Conservation (phyloP, 352 stramenopile species). For the Phytophthora pisi region DNA sequence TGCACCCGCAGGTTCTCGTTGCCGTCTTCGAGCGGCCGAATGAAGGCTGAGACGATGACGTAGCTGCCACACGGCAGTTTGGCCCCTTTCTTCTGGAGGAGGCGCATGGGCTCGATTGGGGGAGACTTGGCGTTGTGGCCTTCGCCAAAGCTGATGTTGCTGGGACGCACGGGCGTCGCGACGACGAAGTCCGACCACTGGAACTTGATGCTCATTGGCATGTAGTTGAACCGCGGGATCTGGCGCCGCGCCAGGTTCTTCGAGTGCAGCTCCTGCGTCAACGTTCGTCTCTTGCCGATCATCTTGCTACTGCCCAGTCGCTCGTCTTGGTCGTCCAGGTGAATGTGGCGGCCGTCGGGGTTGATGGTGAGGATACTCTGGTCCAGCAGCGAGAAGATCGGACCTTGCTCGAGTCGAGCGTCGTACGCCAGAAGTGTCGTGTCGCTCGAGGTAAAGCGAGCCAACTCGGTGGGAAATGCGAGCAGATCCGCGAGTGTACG, state of each 20-base stretch:
- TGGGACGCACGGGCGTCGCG: conserved; percentile 47
- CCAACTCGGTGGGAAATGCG: conserved; percentile 30
- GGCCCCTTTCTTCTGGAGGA: conserved; percentile 62
- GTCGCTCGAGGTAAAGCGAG: conserved; percentile 34
- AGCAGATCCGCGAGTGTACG: conserved; percentile 31
- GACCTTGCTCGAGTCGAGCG: conserved; percentile 51
- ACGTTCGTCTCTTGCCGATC: conserved; percentile 63
- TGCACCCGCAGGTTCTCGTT: conserved; percentile 76
- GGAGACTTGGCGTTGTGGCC: conserved; percentile 33
- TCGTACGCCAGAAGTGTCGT: conserved; percentile 65
- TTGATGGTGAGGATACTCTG: conserved; percentile 61
- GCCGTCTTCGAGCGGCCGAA: conserved; percentile 68
- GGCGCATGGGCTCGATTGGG: conserved; percentile 56
- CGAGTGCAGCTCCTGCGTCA: conserved; percentile 62
- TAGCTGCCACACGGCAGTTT: conserved; percentile 67
- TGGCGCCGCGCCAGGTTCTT: conserved; percentile 65
- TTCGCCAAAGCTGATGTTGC: conserved; percentile 15
- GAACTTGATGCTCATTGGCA: conserved; percentile 66
- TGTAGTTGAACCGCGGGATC: conserved; percentile 75
- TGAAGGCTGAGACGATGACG: conserved; percentile 72
- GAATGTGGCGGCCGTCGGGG: conserved; percentile 49
- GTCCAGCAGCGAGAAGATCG: conserved; percentile 60
- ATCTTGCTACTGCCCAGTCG: conserved; percentile 43
- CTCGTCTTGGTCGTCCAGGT: conserved; percentile 53
- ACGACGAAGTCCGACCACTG: conserved; percentile 81